Evolutionary conservation across 1,284 basidiomycete genomes (phyloP), one percentile per base, ranked within the genome.

Genomic region (Coriolopsis trogii): DNA sequence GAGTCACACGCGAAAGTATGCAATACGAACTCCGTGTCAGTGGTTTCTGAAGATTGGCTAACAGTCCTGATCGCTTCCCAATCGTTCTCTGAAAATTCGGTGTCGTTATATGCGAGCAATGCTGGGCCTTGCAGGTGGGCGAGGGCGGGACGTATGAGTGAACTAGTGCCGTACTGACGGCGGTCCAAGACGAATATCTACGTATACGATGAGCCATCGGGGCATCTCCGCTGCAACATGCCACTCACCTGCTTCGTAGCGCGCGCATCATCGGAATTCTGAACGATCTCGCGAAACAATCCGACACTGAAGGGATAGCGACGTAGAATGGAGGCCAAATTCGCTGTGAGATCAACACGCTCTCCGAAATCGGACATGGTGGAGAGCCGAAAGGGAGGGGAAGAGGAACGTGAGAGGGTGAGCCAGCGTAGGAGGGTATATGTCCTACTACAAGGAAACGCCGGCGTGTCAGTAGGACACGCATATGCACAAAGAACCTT

Each of bases 211-310:
- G n/a, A n/a, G n/a, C n/a, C n/a, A n/a, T n/a, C n/a, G n/a, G n/a
- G n/a, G n/a, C n/a, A 31, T 18, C 20, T 18, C 21, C 12, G 8
- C 5, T 24, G n/a, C 20, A 28, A 10, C n/a, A 7, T 12, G 37
- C 18, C 13, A 47, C 53, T 12, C 26, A 65, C 68, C 56, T 69
- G 66, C 26, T 46, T 54, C 5, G 53, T 61, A 4, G 67, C 67
- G 20, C 41, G 41, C 10, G 76, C 75, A 56, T 80, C 79, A 38
- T 80, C 78, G 0, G 78, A 74, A 46, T 81, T 80, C 59, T 79
- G 77, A 3, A 78, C 26, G 0, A 79, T 49, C 51, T 81, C 79
- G 12, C 75, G 62, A n/a, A 79, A 62, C 1, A 79, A 53, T 0
- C 73, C 74, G 16, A 71, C 63, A 7, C 74, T 73, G 46, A 70